Conservation (phyloP, 768 basidiomycete genomes). For the Tylopilus rubrobrunneus region DNA sequence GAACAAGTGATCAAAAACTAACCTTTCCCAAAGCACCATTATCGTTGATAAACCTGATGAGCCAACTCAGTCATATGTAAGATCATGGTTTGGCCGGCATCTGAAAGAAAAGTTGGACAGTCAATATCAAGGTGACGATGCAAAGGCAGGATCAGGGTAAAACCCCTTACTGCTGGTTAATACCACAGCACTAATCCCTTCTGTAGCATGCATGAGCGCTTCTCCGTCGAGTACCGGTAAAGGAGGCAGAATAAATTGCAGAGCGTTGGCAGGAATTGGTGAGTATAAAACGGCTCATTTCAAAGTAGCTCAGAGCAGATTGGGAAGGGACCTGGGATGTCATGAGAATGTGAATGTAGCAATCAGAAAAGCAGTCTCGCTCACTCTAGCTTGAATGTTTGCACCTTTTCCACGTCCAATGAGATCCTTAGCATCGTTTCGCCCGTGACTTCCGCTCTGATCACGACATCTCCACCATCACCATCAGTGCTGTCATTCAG, state of each 20-base stretch:
- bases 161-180: slow-evolving; percentile 61
- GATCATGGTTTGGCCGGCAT: slow-evolving; percentile 71
- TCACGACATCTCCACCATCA: slow-evolving; percentile 3
- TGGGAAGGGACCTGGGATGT: slow-evolving; percentile 47
- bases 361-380: slow-evolving; percentile 16
- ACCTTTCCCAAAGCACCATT: slow-evolving; percentile 80
- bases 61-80: slow-evolving; percentile 71
- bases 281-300: slow-evolving; percentile 81
- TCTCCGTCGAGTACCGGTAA: slow-evolving; percentile 63
- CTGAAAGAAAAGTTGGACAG: slow-evolving; percentile 28
- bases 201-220: slow-evolving; percentile 74
- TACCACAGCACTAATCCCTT: slow-evolving; percentile 67
- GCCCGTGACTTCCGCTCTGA: slow-evolving; percentile 47
- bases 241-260: slow-evolving; percentile 78
- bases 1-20: slow-evolving; percentile 2
- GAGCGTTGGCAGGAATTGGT: slow-evolving; percentile 68
- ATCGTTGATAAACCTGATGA: slow-evolving; percentile 87
- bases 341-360: neutral
- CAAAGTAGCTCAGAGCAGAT: slow-evolving; percentile 74
- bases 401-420: slow-evolving; percentile 57
- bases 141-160: neutral
- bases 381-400: slow-evolving; percentile 60
- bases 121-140: neutral
- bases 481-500: slow-evolving; percentile 7
- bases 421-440: slow-evolving; percentile 65